Conservation (phyloP, 2,329 filamentous ascomycete species). For the Exophiala xenobiotica region DNA sequence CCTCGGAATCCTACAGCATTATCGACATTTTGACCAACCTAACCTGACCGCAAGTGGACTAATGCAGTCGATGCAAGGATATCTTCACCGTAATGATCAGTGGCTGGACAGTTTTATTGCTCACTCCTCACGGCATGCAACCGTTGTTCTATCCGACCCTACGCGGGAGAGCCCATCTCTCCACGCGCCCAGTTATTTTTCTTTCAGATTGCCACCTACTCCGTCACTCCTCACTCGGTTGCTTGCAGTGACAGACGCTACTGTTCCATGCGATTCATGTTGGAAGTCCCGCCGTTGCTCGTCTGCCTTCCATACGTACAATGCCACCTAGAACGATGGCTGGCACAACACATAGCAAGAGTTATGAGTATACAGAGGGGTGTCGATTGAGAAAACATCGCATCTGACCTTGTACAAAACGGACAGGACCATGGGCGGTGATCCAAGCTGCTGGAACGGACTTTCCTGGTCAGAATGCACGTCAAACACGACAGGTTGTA, state of each 20-base stretch:
- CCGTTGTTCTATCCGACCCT: constrained; percentile 2
- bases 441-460: constrained; percentile 13
- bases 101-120: background rate
- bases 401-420: constrained; percentile 1
- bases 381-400: background rate
- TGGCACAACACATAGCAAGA: background rate
- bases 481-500: constrained; percentile 6
- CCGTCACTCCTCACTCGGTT: constrained; percentile 12
- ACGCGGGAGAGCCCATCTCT: background rate
- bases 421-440: background rate
- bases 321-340: background rate
- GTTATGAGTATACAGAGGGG: background rate
- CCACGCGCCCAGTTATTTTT: constrained; percentile 3
- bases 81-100: background rate
- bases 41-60: background rate
- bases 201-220: background rate
- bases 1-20: background rate
- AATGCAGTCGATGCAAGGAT: constrained; percentile 10
- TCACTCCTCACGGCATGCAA: constrained; percentile 3
- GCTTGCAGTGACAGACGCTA: constrained; percentile 8
- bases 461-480: constrained; percentile 10
- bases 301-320: background rate
- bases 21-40: constrained; percentile 7
- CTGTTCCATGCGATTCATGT: constrained; percentile 1
- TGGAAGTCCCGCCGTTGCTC: background rate